phyloP scores from a whole-genome alignment of 495 filamentous ascomycete species.

The Durotheca rogersii region DNA sequence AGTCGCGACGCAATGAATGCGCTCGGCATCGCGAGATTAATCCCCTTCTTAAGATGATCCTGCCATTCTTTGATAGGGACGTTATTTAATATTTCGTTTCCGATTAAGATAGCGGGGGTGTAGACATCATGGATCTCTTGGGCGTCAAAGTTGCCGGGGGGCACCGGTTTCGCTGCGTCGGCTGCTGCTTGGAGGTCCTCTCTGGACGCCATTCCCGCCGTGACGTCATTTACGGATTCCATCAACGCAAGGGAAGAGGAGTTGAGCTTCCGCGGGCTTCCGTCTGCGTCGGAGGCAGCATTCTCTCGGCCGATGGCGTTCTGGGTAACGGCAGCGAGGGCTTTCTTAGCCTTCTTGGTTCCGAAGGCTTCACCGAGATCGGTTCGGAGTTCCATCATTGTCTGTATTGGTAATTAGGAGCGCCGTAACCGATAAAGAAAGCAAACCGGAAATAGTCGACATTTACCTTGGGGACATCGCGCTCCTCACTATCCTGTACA shows the following conservation, averaged over 20 bases:
- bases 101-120: slow-evolving; percentile 65
- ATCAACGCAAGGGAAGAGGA: slow-evolving; percentile 63
- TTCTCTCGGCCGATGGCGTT: slow-evolving; percentile 65
- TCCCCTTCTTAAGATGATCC: slow-evolving; percentile 59
- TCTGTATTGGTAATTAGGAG: slow-evolving; percentile 44
- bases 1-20: slow-evolving; percentile 68
- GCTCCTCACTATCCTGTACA: slow-evolving; percentile 38
- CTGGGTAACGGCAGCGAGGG: slow-evolving; percentile 69
- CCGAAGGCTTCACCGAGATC: slow-evolving; percentile 87
- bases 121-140: slow-evolving; percentile 80
- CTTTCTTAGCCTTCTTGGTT: slow-evolving; percentile 90
- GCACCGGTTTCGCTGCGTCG: slow-evolving; percentile 74
- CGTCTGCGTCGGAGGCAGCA: slow-evolving; percentile 36
- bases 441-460: background rate
- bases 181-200: slow-evolving; percentile 65
- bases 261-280: slow-evolving; percentile 51
- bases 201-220: slow-evolving; percentile 56
- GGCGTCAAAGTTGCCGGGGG: slow-evolving; percentile 70
- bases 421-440: background rate
- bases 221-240: slow-evolving; percentile 59
- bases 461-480: slow-evolving; percentile 45
- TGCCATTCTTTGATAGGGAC: slow-evolving; percentile 76
- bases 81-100: slow-evolving; percentile 56
- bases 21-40: slow-evolving; percentile 58
- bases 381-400: slow-evolving; percentile 59